Evolutionary conservation across 2,329 filamentous ascomycete genomes (phyloP), one percentile per base, ranked within the genome.

Genomic region (Diaporthe batatas): DNA sequence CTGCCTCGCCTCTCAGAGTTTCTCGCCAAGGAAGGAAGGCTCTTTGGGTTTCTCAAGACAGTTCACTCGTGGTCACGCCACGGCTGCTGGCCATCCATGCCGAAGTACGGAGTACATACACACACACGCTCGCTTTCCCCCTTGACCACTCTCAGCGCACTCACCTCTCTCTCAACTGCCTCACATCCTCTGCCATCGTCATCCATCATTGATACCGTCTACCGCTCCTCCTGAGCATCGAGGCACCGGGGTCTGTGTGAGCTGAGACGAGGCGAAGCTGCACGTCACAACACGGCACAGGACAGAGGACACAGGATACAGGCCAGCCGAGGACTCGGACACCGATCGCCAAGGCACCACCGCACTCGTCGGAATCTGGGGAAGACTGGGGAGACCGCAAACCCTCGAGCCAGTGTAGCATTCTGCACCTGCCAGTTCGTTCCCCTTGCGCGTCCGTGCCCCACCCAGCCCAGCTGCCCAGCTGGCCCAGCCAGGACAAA

Each of bases 351-450:
- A 23, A 67, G 62, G 29, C 62, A 25, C 29, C 62, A 51, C 47
- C 32, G 25, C 47, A 29, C 11, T 39, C 62, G n/a, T 67, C 47
- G 47, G 62, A 25, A 67, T 67, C 62, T 67, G 62, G 62, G 62
- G 39, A 53, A 23, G 21, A 36, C 59, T 29, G n/a, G n/a, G n/a
- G n/a, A 36, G 12, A 42, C 39, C 39, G 16, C 12, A 11, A 42
- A 2, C 12, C 11, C 39, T 42, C 39, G 39, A 25, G 29, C 32
- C 62, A 53, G 47, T 49, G 47, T 49, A 51, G 32, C 44, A 53
- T 34, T 25, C 62, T 67, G 32, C 62, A 36, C 47, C 44, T 36
- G 44, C 21, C 47, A 7, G 21, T 25, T 21, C 29, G 21, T 25
- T 21, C 29, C 32, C 39, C 42, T 25, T 53, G 42, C 36, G 32